A percentile compares a stretch with the other conserved stretches of the same genome.
Evolutionary conservation across 345 rosid species (phyloP).

Genomic region (Cochlearia excelsa): DNA sequence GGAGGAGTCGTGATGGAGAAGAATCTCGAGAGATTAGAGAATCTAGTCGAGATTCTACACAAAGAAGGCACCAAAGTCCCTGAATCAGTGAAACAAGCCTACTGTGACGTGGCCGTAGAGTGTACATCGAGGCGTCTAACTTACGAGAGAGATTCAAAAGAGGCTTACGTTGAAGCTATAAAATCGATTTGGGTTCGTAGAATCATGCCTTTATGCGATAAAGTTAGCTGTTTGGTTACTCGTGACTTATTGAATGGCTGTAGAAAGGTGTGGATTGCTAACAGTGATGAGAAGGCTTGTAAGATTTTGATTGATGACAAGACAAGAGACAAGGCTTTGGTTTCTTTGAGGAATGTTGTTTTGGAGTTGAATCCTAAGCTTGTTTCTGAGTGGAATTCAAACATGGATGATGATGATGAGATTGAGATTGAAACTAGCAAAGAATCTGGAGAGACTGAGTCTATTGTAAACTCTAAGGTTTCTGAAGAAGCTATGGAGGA

Average conservation of each 20-base stretch:
- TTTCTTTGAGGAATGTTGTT: constrained; percentile 29
- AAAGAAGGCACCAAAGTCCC: constrained; percentile 33
- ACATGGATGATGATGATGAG: constrained; percentile 17
- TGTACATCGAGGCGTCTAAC: constrained; percentile 49
- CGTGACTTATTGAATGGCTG: constrained; percentile 38
- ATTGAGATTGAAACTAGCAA: neutral
- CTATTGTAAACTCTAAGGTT: constrained; percentile 13
- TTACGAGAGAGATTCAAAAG: constrained; percentile 17
- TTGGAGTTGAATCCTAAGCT: constrained; percentile 18
- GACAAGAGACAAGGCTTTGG: constrained; percentile 43
- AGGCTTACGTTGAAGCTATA: constrained; percentile 23
- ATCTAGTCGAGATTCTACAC: constrained; percentile 41
- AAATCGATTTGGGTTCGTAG: constrained; percentile 49
- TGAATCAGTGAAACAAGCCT: constrained; percentile 52
- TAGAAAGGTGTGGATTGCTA: constrained; percentile 44
- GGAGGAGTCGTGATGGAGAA: constrained; percentile 38
- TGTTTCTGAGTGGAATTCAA: constrained; percentile 9
- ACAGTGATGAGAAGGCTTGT: constrained; percentile 36
- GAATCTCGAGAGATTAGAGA: constrained; percentile 47
- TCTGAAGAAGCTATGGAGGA: constrained; percentile 10
- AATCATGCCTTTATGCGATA: constrained; percentile 31
- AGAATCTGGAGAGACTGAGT: constrained; percentile 14
- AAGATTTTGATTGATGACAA: constrained; percentile 35
- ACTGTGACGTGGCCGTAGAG: constrained; percentile 52
- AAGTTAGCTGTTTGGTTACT: constrained; percentile 45